Base-by-base conservation (phyloP, 768 basidiomycete genomes). In the Ramaria sp. region DNA sequence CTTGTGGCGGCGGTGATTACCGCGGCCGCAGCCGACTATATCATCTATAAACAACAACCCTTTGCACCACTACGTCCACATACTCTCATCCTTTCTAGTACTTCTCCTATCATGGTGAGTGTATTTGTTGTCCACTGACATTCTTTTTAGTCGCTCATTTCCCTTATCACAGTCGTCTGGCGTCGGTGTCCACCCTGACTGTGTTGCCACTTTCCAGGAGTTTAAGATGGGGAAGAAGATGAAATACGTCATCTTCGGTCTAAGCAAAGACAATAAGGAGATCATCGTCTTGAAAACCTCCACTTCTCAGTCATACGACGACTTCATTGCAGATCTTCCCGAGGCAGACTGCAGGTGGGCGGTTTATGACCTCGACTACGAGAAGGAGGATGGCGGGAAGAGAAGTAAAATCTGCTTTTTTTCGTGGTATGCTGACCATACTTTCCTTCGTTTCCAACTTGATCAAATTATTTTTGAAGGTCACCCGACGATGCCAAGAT, bases 351-450 rank as follows among this genome's bases (percentile, higher is more conserved):
- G 86, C 64, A 74, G 87, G 70, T 99, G 82, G 80, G 94, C 86
- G n/a, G 78, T 97, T 22, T 95, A 92, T 63, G 93, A 98, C 67
- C 84, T 94, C 58, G 83, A 88, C 61, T 97, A 76, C 62, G 77
- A 84, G 71, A 79, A 76, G 65, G 82, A 76, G 53, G 85, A 74
- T 32, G 77, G 72, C 50, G 87, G 87, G 36, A 82, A 77, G 70
- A 78, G 93, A 69, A 91, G 82, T 74, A 98, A 96, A 75, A 73
- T 97, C 55, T 68, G 74, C 60, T 94, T 97, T 66, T 63, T 81
- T 65, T 78, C 80, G 47, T 99, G 95, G 95, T 96, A 64, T 67
- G 86, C 79, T 15, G 12, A 38, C 57, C 4, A n/a, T 37, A 3
- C 36, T 16, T 9, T 16, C 20, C 15, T 39, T 3, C 22, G 28